These are phyloP conservation scores for Neurospora sp. DNA, from an alignment of 495 filamentous ascomycete genomes.

Conservation along the genomic window DNA sequence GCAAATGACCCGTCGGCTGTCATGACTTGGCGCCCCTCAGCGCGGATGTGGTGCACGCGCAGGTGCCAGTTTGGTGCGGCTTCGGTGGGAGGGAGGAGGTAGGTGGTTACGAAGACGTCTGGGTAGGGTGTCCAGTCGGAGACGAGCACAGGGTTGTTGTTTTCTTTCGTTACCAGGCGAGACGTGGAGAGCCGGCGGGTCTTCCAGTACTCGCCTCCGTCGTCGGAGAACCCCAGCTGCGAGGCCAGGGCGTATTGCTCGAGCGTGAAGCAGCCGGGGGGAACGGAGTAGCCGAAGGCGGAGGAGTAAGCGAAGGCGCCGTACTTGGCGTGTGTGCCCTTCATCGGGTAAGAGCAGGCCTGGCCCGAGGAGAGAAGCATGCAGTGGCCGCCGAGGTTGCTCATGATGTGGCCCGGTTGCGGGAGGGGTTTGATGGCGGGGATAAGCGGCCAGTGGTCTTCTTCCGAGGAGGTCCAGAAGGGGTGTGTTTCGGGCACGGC, in stretches of 20 bases:
- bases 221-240: constrained; percentile 66
- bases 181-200: constrained; percentile 52
- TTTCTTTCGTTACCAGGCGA: constrained; percentile 40
- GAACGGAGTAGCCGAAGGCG: constrained; percentile 66
- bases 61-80: constrained; percentile 57
- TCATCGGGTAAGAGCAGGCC: constrained; percentile 68
- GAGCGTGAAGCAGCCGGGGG: constrained; percentile 62
- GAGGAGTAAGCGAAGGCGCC: constrained; percentile 68
- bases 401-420: constrained; percentile 61
- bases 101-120: constrained; percentile 54
- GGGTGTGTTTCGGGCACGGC: constrained; percentile 57
- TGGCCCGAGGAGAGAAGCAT: constrained; percentile 68
- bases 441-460: constrained; percentile 45
- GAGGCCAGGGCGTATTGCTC: constrained; percentile 67
- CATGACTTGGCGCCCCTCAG: constrained; percentile 46
- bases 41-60: constrained; percentile 47
- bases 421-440: constrained; percentile 44
- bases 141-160: constrained; percentile 43
- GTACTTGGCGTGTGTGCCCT: constrained; percentile 73
- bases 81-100: constrained; percentile 48
- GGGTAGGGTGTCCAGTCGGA: constrained; percentile 58
- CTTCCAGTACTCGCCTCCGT: constrained; percentile 72
- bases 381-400: constrained; percentile 52
- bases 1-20: constrained; percentile 64
- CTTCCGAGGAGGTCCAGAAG: constrained; percentile 62